Conservation (phyloP, 2,329 filamentous ascomycete genomes). For the Ophiocordyceps australis region DNA sequence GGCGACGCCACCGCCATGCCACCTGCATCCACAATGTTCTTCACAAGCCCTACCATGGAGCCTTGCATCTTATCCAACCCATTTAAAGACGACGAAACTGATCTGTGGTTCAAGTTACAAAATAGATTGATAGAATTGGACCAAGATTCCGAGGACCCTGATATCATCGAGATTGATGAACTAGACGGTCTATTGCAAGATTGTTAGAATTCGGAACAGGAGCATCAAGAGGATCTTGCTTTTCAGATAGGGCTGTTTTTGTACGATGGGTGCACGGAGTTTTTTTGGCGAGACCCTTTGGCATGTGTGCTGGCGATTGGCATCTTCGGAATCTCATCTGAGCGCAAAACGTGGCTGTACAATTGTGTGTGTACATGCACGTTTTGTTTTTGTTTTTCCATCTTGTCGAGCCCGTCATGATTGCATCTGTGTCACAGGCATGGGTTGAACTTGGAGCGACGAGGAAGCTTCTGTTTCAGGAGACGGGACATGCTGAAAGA, state of each 20-base stretch:
- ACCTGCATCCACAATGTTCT: constrained; percentile 22
- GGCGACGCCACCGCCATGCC: constrained; percentile 21
- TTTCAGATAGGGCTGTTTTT: no score
- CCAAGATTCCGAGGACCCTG: constrained; percentile 65
- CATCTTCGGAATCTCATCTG: constrained; percentile 1
- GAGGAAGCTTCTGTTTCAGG: no score
- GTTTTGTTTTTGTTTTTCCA: constrained; percentile 5
- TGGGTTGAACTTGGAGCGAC: no score
- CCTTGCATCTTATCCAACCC: constrained; percentile 10
- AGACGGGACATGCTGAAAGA: no score
- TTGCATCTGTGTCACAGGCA: no score
- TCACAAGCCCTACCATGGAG: constrained; percentile 35
- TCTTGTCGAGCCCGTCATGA: no score
- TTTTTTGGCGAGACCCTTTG: constrained; percentile 1
- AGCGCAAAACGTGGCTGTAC: constrained; percentile 6
- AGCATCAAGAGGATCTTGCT: no score
- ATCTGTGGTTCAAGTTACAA: constrained; percentile 21
- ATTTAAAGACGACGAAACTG: constrained; percentile 19
- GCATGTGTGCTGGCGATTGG: neutral
- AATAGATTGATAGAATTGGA: constrained; percentile 34
- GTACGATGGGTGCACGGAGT: constrained; percentile 7
- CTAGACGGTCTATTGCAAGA: constrained; percentile 72
- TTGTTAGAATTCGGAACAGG: no score
- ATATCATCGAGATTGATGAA: constrained; percentile 88
- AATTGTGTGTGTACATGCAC: constrained; percentile 14